Conservation (phyloP, 2,329 filamentous ascomycete species). For the Stemphylium beticola region DNA sequence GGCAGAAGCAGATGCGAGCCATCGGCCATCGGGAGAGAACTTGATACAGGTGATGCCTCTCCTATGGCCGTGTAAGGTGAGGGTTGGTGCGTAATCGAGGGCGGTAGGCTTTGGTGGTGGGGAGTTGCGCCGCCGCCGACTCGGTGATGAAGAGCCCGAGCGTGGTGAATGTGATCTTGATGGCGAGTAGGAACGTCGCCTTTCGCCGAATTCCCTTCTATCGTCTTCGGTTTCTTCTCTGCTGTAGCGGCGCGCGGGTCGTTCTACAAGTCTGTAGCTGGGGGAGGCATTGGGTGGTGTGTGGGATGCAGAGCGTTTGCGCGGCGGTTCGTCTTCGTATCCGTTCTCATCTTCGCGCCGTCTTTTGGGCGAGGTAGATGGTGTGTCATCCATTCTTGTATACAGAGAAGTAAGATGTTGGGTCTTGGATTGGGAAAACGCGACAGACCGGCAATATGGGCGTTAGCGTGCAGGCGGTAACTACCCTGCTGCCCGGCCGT, state of each 20-base stretch:
- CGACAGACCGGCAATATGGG: constrained; percentile 15
- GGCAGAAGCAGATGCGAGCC: constrained; percentile 85
- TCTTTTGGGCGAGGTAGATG: constrained; percentile 38
- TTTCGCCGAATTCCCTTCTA: constrained; percentile 32
- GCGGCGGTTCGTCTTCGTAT: constrained; percentile 36
- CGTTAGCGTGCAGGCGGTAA: constrained; percentile 13
- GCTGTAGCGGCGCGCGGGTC: constrained; percentile 45
- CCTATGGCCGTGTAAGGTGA: constrained; percentile 77
- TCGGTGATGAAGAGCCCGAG: constrained; percentile 24
- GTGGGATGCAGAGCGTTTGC: constrained; percentile 42
- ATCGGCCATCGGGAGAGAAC: constrained; percentile 88
- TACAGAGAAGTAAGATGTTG: neutral
- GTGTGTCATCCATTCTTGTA: constrained; percentile 24
- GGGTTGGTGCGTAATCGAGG: constrained; percentile 72
- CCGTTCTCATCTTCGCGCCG: constrained; percentile 36
- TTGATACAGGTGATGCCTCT: constrained; percentile 82
- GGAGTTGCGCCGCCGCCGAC: constrained; percentile 38
- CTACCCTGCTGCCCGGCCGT: too few relatives aligned
- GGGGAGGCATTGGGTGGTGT: constrained; percentile 37
- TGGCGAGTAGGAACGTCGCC: constrained; percentile 26
- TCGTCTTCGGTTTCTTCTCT: constrained; percentile 42
- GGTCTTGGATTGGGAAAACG: constrained; percentile 16
- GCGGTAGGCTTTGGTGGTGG: constrained; percentile 58
- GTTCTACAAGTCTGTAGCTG: constrained; percentile 40
- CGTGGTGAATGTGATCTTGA: constrained; percentile 21